Percentiles rank a stretch among this genome's conserved stretches.
Evolutionary conservation across 805 yeast species (phyloP).

Genomic region (Lipomyces spencermartinsiae): DNA sequence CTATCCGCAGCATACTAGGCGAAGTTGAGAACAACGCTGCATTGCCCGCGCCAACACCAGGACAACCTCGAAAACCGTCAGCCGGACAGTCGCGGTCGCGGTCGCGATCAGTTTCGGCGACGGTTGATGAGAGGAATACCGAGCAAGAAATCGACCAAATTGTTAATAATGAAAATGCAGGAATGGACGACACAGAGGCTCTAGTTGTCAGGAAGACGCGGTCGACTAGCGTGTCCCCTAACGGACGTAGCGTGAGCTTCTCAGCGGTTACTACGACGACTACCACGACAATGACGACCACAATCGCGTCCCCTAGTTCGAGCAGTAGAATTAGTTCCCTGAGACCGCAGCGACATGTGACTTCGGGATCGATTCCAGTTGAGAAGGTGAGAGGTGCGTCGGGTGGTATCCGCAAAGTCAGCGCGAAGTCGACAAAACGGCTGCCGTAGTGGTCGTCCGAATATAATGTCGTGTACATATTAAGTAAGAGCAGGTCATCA

Average conservation of each 20-base stretch:
- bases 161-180: constrained; percentile 11
- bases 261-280: constrained; percentile 37
- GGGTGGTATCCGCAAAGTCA: constrained; percentile 35
- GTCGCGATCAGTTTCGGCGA: constrained; percentile 13
- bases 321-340: constrained; percentile 3
- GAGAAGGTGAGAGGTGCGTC: constrained; percentile 21
- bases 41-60: constrained; percentile 92
- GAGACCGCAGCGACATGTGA: constrained; percentile 19
- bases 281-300: constrained; percentile 30
- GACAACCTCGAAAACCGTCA: constrained; percentile 82
- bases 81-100: constrained; percentile 14
- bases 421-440: constrained; percentile 15
- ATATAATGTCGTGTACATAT: neutral
- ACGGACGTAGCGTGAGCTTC: constrained; percentile 33
- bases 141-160: constrained; percentile 11
- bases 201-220: constrained; percentile 33
- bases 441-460: neutral
- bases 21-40: constrained; percentile 72
- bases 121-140: constrained; percentile 7
- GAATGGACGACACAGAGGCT: constrained; percentile 6
- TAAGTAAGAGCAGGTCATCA: neutral
- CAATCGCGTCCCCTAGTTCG: constrained; percentile 13
- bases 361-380: constrained; percentile 19
- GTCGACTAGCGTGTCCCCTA: constrained; percentile 28
- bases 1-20: constrained; percentile 75